phyloP scores from a whole-genome alignment of 805 yeast genomes.

The Grigorovia jiainica region DNA sequence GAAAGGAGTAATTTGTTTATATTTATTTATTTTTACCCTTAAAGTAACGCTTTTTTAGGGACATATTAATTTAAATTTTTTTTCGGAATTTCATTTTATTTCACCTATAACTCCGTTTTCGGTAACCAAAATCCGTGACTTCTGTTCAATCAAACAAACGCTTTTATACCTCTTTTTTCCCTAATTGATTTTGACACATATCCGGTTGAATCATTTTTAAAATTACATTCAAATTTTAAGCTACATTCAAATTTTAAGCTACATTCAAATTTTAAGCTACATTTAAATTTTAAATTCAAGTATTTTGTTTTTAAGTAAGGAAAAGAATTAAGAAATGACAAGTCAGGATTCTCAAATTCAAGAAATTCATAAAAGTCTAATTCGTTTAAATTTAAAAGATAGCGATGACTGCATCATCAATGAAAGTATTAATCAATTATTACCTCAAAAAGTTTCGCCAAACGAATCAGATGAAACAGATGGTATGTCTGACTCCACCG shows the following conservation, averaged over 20 bases:
- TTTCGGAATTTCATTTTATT: not conserved
- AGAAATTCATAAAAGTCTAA: not conserved
- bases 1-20: too few relatives aligned
- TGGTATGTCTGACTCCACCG: constrained; percentile 4
- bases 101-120: too few relatives aligned
- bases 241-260: too few relatives aligned
- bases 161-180: not conserved
- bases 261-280: too few relatives aligned
- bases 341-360: not conserved
- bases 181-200: too few relatives aligned
- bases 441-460: constrained; percentile 20
- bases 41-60: too few relatives aligned
- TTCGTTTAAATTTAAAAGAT: not conserved
- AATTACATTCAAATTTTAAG: too few relatives aligned
- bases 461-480: constrained; percentile 13
- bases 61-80: too few relatives aligned
- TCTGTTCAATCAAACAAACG: not conserved
- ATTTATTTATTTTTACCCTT: too few relatives aligned
- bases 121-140: not conserved
- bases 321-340: not conserved
- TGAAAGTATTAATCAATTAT: constrained; percentile 13
- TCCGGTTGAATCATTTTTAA: too few relatives aligned
- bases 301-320: not conserved
- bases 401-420: constrained; percentile 6
- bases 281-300: too few relatives aligned